Evolutionary conservation across 768 basidiomycete genomes (phyloP).

Genomic region (Phylloporus rhodoxanthus): DNA sequence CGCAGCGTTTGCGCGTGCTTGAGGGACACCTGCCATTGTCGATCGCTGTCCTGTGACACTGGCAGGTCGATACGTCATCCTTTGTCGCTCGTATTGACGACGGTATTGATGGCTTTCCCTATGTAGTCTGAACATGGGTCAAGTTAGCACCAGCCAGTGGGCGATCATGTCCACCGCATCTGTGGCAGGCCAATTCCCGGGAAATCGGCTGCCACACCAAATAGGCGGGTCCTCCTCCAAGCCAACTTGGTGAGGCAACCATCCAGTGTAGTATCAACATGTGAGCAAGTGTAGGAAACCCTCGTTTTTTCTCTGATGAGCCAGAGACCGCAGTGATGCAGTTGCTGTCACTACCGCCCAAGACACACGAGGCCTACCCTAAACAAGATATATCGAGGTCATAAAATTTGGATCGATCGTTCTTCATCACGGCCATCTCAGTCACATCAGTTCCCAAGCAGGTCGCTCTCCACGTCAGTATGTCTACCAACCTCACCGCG

Average conservation of each 20-base stretch:
- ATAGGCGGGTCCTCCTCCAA: not conserved
- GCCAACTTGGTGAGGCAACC: not conserved
- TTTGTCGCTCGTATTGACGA: not conserved
- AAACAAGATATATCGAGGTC: slow-evolving; percentile 21
- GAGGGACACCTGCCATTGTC: slow-evolving; percentile 2
- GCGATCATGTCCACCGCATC: not conserved
- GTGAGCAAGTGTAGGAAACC: not conserved
- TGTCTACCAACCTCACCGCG: slow-evolving; percentile 63
- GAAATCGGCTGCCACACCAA: too few species aligned
- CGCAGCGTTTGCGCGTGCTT: not conserved
- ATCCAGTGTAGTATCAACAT: not conserved
- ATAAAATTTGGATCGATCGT: slow-evolving; percentile 21
- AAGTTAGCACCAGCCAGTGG: too few species aligned
- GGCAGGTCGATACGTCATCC: slow-evolving; percentile 16
- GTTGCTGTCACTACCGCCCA: not conserved
- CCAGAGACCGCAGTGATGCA: not conserved
- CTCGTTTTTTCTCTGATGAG: not conserved
- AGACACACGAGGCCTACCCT: slow-evolving; percentile 26
- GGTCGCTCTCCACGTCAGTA: slow-evolving; percentile 28
- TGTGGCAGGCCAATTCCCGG: not conserved
- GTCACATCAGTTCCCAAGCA: not conserved
- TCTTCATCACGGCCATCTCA: slow-evolving; percentile 27
- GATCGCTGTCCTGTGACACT: slow-evolving; percentile 1
- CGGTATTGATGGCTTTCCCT: not conserved
- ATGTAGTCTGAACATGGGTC: not conserved